These are phyloP conservation scores for Lichtheimia corymbifera DNA, from an alignment of 371 early-diverging fungal genomes.

Conservation along the genomic window DNA sequence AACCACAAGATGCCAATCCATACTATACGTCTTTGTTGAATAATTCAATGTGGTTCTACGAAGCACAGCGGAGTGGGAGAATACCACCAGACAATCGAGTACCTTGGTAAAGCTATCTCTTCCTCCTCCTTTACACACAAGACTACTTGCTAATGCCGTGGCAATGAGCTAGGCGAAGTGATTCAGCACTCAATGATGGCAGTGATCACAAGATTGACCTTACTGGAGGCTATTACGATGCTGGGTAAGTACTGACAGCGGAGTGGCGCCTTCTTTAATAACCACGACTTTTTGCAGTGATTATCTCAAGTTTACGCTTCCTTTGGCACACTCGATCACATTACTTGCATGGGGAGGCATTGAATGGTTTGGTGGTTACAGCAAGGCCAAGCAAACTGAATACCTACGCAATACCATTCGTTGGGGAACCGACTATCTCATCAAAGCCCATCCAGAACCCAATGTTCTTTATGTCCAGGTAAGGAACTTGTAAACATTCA, in stretches of 20 bases:
- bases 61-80: conserved; percentile 57
- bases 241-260: conserved; percentile 19
- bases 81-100: conserved; percentile 48
- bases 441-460: conserved; percentile 59
- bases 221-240: conserved; percentile 47
- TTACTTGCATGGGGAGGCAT: conserved; percentile 54
- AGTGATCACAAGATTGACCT: conserved; percentile 44
- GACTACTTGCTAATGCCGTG: neutral
- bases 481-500: conserved; percentile 3
- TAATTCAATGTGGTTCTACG: conserved; percentile 53
- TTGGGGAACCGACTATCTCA: conserved; percentile 68
- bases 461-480: conserved; percentile 46
- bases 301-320: conserved; percentile 58
- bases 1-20: conserved; percentile 12
- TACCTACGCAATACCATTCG: conserved; percentile 50
- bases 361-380: conserved; percentile 56
- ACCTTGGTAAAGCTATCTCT: conserved; percentile 29
- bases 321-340: conserved; percentile 48
- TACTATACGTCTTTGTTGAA: conserved; percentile 34
- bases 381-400: conserved; percentile 38
- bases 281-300: conserved; percentile 22
- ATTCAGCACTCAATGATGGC: conserved; percentile 52
- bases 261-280: no score
- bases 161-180: conserved; percentile 34
- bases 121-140: neutral